Evolutionary conservation across 2,329 filamentous ascomycete genomes (phyloP), one percentile per base, ranked within the genome.

Genomic region (Malbranchea zuffiana): DNA sequence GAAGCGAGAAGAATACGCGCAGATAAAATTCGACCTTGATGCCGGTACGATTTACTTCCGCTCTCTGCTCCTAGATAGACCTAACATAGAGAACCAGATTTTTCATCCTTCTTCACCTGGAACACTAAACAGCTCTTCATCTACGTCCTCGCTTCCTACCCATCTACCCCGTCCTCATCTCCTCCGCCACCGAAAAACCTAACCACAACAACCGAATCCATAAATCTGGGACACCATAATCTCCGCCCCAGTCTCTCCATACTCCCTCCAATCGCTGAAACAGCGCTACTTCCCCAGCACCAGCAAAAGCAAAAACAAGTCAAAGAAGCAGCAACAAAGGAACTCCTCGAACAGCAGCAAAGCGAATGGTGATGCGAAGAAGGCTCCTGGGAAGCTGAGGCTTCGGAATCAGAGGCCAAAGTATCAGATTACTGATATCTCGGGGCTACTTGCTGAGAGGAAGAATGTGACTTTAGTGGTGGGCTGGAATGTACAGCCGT

Each of bases 121-220:
- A 98, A 98, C 71, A 98, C 92, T 13, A 98, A 98, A 63, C 84
- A 96, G 65, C 67, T 98, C 53, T 98, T 96, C 65, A 78, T 95
- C 59, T 98, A 94, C 67, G 78, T 98, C 41, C 88, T 85, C 38
- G 88, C 88, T 37, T 79, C 69, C 39, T 81, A 80, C 56, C 67
- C 54, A 3, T 50, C 69, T 24, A 65, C 67, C 24, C 61, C 62
- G 32, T 59, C 60, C 32, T 45, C 49, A 10, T 47, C 53, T 19
- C 34, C 34, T 13, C 26, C 42, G n/a, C 40, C 59, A 41, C 45
- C 29, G 17, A 36, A 46, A 52, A 18, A 44, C 25, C 52, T 62
- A 45, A 63, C 66, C 7, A 45, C 57, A 33, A 67, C 65, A 23
- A 65, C 50, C 27, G 47, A 50, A 44, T 47, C 28, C 41, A 55